Evolutionary conservation across 495 filamentous ascomycete species (phyloP).

Genomic region (Aspergillus baeticus): DNA sequence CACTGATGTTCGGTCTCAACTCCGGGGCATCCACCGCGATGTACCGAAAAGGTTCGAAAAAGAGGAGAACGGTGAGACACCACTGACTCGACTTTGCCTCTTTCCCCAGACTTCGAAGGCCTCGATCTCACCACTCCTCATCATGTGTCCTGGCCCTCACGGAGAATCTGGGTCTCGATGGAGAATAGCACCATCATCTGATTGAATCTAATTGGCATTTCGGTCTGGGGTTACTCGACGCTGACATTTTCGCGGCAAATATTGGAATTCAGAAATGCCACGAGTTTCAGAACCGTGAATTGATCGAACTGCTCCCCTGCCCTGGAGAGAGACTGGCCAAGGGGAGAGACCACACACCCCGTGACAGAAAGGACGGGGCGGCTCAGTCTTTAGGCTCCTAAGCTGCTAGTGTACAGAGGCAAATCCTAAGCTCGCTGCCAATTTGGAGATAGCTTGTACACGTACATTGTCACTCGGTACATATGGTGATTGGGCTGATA

Average conservation of each 20-base stretch:
- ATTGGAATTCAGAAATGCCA: neutral
- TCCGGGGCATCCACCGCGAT: neutral
- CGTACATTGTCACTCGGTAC: constrained; percentile 10
- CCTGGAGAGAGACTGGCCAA: constrained; percentile 11
- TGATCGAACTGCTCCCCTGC: constrained; percentile 22
- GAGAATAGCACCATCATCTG: constrained; percentile 17
- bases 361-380: constrained; percentile 16
- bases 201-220: constrained; percentile 20
- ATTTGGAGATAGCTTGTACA: neutral
- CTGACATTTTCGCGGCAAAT: constrained; percentile 10
- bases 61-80: neutral
- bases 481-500: constrained; percentile 9
- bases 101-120: neutral
- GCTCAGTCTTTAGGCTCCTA: constrained; percentile 4
- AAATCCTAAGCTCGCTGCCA: neutral
- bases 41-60: neutral
- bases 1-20: neutral
- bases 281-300: constrained; percentile 7
- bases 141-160: constrained; percentile 11
- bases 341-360: constrained; percentile 2
- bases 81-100: neutral
- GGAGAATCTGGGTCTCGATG: constrained; percentile 15
- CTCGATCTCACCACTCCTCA: constrained; percentile 7
- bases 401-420: neutral
- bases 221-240: constrained; percentile 12